A percentile compares a stretch with the other conserved stretches of the same genome.
Evolutionary conservation across 176 grass and related monocot species (phyloP).

Genomic region (Olyra latifolia): DNA sequence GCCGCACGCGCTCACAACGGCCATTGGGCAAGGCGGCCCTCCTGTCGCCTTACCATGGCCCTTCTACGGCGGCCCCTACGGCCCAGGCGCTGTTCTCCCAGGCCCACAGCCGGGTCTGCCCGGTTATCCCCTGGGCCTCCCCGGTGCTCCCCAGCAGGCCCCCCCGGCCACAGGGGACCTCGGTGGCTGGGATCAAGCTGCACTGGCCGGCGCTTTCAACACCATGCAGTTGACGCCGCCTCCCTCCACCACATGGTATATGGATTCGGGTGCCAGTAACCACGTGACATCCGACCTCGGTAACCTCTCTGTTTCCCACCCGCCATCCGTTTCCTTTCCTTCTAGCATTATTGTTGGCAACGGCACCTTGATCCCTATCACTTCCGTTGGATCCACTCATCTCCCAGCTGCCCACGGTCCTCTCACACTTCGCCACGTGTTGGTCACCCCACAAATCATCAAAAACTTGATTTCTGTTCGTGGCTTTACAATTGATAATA

Average conservation of each 20-base stretch:
- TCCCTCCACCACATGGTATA: background rate
- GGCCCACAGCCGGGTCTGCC: too few species aligned
- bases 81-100: too few species aligned
- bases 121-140: too few species aligned
- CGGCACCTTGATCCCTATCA: background rate
- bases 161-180: too few species aligned
- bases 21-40: too few species aligned
- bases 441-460: background rate
- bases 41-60: too few species aligned
- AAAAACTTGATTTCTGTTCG: background rate
- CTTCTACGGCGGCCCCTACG: too few species aligned
- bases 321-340: background rate
- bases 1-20: too few species aligned
- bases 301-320: background rate
- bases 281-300: too few species aligned
- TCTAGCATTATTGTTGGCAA: background rate
- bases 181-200: background rate
- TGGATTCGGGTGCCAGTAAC: background rate
- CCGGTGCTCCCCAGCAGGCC: too few species aligned
- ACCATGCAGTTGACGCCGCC: background rate
- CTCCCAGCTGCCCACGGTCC: background rate
- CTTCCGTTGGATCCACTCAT: background rate
- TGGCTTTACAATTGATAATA: background rate
- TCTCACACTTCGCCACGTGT: background rate
- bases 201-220: background rate